Conservation (phyloP, 2,329 filamentous ascomycete genomes). For the Lachnellula occidentalis region DNA sequence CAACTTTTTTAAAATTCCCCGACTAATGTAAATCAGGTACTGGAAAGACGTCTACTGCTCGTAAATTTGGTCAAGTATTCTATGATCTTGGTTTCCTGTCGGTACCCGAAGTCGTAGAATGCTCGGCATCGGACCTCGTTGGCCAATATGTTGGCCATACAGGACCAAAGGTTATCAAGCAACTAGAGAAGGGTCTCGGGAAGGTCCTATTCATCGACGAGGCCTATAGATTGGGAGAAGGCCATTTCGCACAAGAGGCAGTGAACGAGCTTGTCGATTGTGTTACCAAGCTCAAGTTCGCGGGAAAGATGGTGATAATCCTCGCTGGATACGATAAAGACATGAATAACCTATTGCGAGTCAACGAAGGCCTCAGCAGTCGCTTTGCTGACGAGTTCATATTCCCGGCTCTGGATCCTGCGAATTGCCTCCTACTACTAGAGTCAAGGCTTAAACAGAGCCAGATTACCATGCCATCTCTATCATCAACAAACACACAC, state of each 20-base stretch:
- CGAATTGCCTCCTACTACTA: slow-evolving; percentile 36
- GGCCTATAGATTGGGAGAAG: slow-evolving; percentile 49
- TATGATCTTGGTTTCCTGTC: slow-evolving; percentile 68
- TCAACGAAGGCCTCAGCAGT: slow-evolving; percentile 48
- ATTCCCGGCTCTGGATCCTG: slow-evolving; percentile 35
- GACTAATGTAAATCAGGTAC: slow-evolving; percentile 41
- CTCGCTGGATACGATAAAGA: slow-evolving; percentile 52
- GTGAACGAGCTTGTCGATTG: slow-evolving; percentile 62
- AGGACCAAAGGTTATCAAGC: slow-evolving; percentile 56
- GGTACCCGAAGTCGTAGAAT: slow-evolving; percentile 54
- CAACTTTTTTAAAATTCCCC: slow-evolving; percentile 29
- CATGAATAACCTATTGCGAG: slow-evolving; percentile 46
- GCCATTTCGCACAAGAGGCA: slow-evolving; percentile 54
- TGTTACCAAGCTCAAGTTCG: slow-evolving; percentile 42
- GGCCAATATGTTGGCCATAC: slow-evolving; percentile 66
- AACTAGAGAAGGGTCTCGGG: slow-evolving; percentile 48
- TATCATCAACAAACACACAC: slow-evolving; percentile 26
- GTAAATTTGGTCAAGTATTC: slow-evolving; percentile 70
- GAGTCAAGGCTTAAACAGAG: slow-evolving; percentile 30
- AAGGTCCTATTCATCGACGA: slow-evolving; percentile 56
- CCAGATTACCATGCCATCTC: slow-evolving; percentile 19
- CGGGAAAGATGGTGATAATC: slow-evolving; percentile 48
- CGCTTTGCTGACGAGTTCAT: slow-evolving; percentile 48
- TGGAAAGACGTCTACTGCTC: slow-evolving; percentile 67
- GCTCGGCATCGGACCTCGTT: slow-evolving; percentile 63